Conservation (phyloP, 306 rosid genomes). For the Trifolium fragiferum region DNA sequence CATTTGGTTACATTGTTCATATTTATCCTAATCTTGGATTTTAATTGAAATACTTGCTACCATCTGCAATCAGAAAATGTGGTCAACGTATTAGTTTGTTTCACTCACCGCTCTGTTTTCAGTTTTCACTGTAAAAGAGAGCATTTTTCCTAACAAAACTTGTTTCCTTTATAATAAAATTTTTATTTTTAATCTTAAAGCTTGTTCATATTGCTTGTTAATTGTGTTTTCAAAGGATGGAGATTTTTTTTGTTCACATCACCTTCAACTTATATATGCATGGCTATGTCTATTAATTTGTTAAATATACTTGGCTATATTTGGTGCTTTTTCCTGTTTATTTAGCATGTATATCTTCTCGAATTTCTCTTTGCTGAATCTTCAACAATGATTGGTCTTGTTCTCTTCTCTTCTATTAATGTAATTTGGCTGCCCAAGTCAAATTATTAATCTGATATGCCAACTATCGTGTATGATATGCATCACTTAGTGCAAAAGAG, state of each 20-base stretch:
- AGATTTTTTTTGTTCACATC: slow-evolving; percentile 23
- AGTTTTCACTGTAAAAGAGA: slow-evolving; percentile 20
- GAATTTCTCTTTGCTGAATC: slow-evolving; percentile 27
- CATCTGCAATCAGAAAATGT: slow-evolving; percentile 1
- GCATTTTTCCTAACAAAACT: slow-evolving; percentile 4
- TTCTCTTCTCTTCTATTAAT: slow-evolving; percentile 12
- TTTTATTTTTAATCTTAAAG: slow-evolving; percentile 16
- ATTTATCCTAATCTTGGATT: neutral
- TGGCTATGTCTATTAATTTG: slow-evolving; percentile 13
- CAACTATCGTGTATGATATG: slow-evolving; percentile 32
- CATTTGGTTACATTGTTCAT: slow-evolving; percentile 27
- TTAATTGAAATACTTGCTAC: slow-evolving; percentile 23
- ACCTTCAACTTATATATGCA: slow-evolving; percentile 30
- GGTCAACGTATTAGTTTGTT: slow-evolving; percentile 22
- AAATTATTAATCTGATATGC: slow-evolving; percentile 24
- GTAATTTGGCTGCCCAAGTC: slow-evolving; percentile 21
- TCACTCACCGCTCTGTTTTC: slow-evolving; percentile 6
- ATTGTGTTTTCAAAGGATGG: slow-evolving; percentile 16
- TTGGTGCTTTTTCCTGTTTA: neutral
- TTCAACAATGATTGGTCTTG: neutral
- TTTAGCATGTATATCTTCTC: neutral
- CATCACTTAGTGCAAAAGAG: slow-evolving; percentile 88
- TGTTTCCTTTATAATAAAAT: slow-evolving; percentile 3
- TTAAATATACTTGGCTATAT: slow-evolving; percentile 18
- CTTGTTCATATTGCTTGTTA: slow-evolving; percentile 23